Conservation (phyloP, 2,329 filamentous ascomycete species). For the Claviceps sp. region DNA sequence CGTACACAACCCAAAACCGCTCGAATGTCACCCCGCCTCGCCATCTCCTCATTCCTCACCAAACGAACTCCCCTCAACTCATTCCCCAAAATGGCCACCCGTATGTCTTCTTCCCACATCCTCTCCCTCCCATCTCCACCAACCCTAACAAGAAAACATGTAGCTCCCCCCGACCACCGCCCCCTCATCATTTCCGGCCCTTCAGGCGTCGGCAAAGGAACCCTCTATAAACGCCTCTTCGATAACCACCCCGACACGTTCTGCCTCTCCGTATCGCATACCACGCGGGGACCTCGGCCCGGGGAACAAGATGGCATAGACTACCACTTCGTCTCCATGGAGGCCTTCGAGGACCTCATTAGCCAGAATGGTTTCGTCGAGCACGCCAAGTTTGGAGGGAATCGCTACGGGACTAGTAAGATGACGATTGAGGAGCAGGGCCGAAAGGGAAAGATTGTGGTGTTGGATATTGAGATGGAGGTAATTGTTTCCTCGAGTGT, state of each 20-base stretch:
- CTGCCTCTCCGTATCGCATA: slow-evolving; percentile 54
- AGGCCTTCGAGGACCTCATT: slow-evolving; percentile 55
- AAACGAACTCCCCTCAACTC: background rate
- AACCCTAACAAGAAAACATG: background rate
- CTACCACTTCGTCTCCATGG: slow-evolving; percentile 64
- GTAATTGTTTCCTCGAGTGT: slow-evolving; percentile 24
- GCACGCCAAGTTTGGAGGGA: slow-evolving; percentile 71
- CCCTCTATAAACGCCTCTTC: slow-evolving; percentile 61
- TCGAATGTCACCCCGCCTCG: slow-evolving; percentile 6
- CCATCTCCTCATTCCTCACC: background rate
- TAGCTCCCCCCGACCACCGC: slow-evolving; percentile 32
- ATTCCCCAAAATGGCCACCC: slow-evolving; percentile 11
- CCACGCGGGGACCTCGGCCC: slow-evolving; percentile 61
- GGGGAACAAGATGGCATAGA: slow-evolving; percentile 65
- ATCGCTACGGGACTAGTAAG: slow-evolving; percentile 77
- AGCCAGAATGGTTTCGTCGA: slow-evolving; percentile 67
- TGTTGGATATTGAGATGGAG: slow-evolving; percentile 97
- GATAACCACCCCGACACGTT: slow-evolving; percentile 36
- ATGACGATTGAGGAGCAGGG: slow-evolving; percentile 64
- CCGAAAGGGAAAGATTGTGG: slow-evolving; percentile 57
- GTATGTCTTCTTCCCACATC: slow-evolving; percentile 5
- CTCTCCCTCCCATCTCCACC: too few relatives aligned
- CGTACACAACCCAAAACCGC: background rate
- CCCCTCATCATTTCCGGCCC: slow-evolving; percentile 69
- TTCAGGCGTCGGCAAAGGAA: slow-evolving; percentile 68